Evolutionary conservation across 106 monocot genomes (phyloP), one percentile per base, ranked within the genome.

Genomic region (Acanthochlamys bracteata): DNA sequence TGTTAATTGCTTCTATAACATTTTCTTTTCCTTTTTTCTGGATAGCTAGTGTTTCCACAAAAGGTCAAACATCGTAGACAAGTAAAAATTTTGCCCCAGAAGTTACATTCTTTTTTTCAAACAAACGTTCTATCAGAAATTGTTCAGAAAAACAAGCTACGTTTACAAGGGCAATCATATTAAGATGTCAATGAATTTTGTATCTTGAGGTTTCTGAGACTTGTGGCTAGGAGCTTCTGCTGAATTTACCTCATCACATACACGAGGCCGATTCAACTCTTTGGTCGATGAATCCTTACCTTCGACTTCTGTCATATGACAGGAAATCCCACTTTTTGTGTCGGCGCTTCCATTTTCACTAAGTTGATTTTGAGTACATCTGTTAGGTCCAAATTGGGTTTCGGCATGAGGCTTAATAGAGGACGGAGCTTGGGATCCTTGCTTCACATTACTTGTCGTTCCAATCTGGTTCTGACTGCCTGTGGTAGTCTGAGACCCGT

Each of bases 301-400:
- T 25, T 60, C 67, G 39, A 17, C 24, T 46, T 82, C 71, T 20
- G 11, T 57, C 17, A 22, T 16, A 19, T 23, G 63, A 15, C 61
- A 60, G 52, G 40, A 72, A 69, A 64, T 43, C 53, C 45, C 60
- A 55, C 58, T 69, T 53, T 45, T 53, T n/a, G 14, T 33, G 19
- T 82, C 76, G 0, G 40, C 46, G 43, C 62, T 63, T 22, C 53
- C 61, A 64, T 20, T 43, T 9, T 82, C 82, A 57, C 57, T 63
- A 25, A 71, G 58, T 67, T 72, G 40, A 16, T 43, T 63, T 8
- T 58, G 66, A 0, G 24, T n/a, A 21, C 20, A n/a, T 46, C 25
- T 67, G 0, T 75, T 57, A 42, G 68, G 20, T 25, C 11, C 41
- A 21, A 47, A 39, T 53, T 41, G 57, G 40, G 26, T 24, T n/a